Percentiles rank a stretch among this genome's conserved stretches.
These are phyloP conservation scores for Aureobasidium sp. DNA, from an alignment of 2,329 filamentous ascomycete species.

Conservation along the genomic window DNA sequence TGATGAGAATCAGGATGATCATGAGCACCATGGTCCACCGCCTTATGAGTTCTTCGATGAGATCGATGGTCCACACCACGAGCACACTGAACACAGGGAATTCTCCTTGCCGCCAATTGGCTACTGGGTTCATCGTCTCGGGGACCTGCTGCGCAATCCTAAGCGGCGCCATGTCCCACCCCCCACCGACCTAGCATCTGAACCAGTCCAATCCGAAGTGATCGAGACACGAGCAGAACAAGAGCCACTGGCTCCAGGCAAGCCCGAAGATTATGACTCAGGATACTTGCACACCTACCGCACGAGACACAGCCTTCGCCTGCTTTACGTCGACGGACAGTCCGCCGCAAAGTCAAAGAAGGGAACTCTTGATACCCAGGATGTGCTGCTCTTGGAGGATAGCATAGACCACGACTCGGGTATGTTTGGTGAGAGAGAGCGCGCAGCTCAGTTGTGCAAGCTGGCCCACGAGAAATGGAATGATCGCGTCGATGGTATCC, in stretches of 20 bases:
- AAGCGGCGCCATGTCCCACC: background rate
- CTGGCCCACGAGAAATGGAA: slow-evolving; percentile 43
- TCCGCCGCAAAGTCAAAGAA: slow-evolving; percentile 56
- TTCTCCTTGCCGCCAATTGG: background rate
- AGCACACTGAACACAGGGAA: background rate
- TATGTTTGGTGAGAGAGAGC: slow-evolving; percentile 39
- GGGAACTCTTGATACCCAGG: slow-evolving; percentile 61
- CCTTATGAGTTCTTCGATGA: background rate
- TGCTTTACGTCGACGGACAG: slow-evolving; percentile 65
- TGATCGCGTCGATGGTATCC: slow-evolving; percentile 49
- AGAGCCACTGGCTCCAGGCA: background rate
- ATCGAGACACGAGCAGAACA: background rate
- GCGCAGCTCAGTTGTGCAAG: slow-evolving; percentile 50
- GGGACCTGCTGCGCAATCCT: background rate
- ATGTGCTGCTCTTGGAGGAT: slow-evolving; percentile 44
- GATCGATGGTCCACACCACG: background rate
- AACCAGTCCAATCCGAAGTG: background rate
- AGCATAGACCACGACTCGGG: slow-evolving; percentile 14
- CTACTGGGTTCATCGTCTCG: background rate
- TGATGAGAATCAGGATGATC: background rate
- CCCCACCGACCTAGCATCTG: background rate
- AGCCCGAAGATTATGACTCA: background rate
- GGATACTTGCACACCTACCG: slow-evolving; percentile 63
- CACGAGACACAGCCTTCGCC: slow-evolving; percentile 46
- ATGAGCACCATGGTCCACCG: background rate